Evolutionary conservation across 2,329 filamentous ascomycete species (phyloP).

Genomic region (Hyphodiscus sp.): DNA sequence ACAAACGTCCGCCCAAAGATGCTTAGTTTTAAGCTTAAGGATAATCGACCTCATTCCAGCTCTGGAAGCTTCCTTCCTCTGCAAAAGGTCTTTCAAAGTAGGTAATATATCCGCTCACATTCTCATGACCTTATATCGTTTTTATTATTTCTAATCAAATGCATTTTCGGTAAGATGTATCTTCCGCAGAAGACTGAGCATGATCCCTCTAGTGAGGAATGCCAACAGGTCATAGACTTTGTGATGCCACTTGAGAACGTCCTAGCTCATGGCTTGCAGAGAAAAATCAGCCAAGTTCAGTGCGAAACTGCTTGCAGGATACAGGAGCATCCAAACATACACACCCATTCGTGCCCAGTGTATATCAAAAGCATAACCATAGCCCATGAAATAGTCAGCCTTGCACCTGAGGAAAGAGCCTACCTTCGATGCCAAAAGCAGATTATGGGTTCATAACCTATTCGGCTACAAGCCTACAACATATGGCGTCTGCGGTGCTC

Average conservation of each 20-base stretch:
- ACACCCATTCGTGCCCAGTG: slow-evolving; percentile 7
- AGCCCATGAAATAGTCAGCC: slow-evolving; percentile 6
- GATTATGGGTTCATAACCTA: neutral
- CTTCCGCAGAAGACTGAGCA: no score
- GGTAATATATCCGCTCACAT: neutral
- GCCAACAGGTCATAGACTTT: no score
- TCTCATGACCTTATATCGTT: neutral
- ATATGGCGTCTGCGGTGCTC: no score
- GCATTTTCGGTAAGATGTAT: neutral
- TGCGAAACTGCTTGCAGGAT: neutral
- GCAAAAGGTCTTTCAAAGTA: neutral
- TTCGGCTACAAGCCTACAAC: neutral
- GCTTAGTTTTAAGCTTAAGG: no score
- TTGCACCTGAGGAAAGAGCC: neutral
- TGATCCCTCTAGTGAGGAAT: no score
- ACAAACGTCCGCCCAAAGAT: no score
- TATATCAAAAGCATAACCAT: slow-evolving; percentile 6
- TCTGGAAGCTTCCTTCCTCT: neutral
- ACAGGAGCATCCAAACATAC: neutral
- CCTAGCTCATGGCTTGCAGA: no score
- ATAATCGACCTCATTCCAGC: neutral
- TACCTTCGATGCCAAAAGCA: neutral
- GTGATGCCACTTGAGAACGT: no score
- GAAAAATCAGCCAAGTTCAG: no score
- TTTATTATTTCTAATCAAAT: neutral